Base-by-base conservation (phyloP, 192 early-diverging fungal genomes). In the Backusella luteola region DNA sequence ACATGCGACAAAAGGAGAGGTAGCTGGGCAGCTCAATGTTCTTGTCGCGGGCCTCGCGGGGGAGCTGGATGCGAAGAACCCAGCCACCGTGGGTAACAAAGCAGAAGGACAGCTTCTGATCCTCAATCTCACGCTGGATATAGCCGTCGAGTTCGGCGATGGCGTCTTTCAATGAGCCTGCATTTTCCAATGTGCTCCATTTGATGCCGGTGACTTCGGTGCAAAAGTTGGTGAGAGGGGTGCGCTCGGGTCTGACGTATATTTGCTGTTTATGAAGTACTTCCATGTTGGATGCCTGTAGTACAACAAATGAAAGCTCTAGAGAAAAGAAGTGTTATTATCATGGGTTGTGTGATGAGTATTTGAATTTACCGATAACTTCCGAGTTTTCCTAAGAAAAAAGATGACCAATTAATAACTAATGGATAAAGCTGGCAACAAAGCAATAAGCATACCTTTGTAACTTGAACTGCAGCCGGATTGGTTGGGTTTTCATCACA, bases 61-160 rank as follows among this genome's bases (percentile, higher is more conserved):
- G 85, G 1, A 94, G 75, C 75, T 93, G 91, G 71, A 88, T 91
- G 15, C 93, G 89, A 23, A 94, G 77, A 52, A 91, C 88, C 87
- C 88, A 89, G 7, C 91, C 92, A 36, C 90, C 91, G 78, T 93
- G 92, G 1, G 91, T 91, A 35, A 92, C 91, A 80, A 94, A 90
- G 56, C 89, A 88, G 76, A 94, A 91, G 3, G 83, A 81, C 23
- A 83, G 80, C 8, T 80, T 81, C 68, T 89, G 76, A 35, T 80
- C 75, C 15, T 85, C 73, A 32, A 91, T 87, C 68, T 91, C 83
- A 0, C 68, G 77, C 34, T 84, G 79, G 41, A 93, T 84, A 56
- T 86, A 92, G 8, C 69, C 39, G 67, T 90, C 85, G 29, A 93
- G 63, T 11, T 83, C 72, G 2, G 76, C 52, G 9, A 92, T 85